Percentiles rank a stretch among this genome's conserved stretches.
Conservation (phyloP, 371 early-diverging fungal species). For the Mucor piriformis region DNA sequence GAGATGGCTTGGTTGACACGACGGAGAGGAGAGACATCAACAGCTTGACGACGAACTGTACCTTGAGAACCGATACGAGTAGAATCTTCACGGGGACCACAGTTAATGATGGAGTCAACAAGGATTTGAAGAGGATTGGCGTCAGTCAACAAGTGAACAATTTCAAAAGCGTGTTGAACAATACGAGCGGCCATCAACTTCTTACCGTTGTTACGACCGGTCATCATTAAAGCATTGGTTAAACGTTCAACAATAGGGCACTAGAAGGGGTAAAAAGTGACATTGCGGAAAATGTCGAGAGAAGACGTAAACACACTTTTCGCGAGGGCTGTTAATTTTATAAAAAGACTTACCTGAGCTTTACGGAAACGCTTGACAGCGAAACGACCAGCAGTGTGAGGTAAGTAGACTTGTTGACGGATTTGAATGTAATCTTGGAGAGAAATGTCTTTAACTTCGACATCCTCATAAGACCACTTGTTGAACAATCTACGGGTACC, state of each 20-base stretch:
- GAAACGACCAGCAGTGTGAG: constrained; percentile 97
- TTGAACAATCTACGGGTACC: constrained; percentile 76
- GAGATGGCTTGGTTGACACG: constrained; percentile 96
- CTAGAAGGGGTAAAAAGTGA: constrained; percentile 32
- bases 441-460: constrained; percentile 91
- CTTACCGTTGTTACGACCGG: constrained; percentile 99
- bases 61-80: constrained; percentile 98
- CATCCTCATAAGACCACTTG: constrained; percentile 91
- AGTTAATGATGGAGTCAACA: constrained; percentile 99
- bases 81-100: constrained; percentile 99
- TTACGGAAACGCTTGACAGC: constrained; percentile 95
- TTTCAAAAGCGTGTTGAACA: constrained; percentile 98
- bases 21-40: constrained; percentile 98
- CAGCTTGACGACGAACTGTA: constrained; percentile 99
- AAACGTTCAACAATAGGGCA: constrained; percentile 99
- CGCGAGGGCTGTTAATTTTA: constrained; percentile 9
- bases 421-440: constrained; percentile 91
- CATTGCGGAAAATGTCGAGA: constrained; percentile 12
- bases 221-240: constrained; percentile 99
- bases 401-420: constrained; percentile 88
- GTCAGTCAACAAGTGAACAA: constrained; percentile 96
- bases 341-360: constrained; percentile 68
- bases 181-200: constrained; percentile 98
- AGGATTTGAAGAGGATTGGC: constrained; percentile 98
- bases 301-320: constrained; percentile 26